These are phyloP conservation scores for Climacium dendroides DNA, from an alignment of 225 moss, liverwort and hornwort species.

Conservation along the genomic window DNA sequence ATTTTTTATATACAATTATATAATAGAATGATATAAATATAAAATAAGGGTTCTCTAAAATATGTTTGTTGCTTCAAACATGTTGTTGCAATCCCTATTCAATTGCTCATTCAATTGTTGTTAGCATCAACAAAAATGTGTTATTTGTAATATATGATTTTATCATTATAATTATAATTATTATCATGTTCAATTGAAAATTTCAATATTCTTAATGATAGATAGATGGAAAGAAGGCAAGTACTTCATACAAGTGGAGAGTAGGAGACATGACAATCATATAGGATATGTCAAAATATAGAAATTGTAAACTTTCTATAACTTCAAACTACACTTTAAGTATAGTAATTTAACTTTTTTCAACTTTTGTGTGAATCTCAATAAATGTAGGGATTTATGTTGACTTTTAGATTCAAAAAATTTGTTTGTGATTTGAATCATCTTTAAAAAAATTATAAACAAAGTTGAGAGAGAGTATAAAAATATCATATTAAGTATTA, in stretches of 20 bases:
- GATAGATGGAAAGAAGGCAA: accelerated
- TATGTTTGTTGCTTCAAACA: background rate
- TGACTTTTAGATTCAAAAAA: too few species aligned
- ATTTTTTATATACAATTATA: too few species aligned
- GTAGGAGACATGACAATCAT: background rate
- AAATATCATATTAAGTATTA: too few species aligned
- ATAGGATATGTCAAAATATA: accelerated
- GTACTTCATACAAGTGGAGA: background rate
- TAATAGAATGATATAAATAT: too few species aligned
- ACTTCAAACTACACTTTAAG: background rate
- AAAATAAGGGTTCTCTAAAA: background rate
- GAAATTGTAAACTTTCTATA: accelerated
- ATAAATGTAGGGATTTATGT: too few species aligned
- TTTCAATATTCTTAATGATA: background rate
- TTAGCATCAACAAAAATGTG: background rate
- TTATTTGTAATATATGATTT: accelerated
- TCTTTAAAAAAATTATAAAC: too few species aligned
- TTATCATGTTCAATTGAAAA: background rate
- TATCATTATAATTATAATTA: accelerated
- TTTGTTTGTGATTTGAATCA: too few species aligned
- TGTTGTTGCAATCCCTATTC: background rate
- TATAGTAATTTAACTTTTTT: background rate
- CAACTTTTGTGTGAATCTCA: background rate
- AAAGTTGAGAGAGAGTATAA: too few species aligned
- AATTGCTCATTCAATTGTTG: background rate